Evolutionary conservation across 345 rosid species (phyloP), one percentile per base, ranked within the genome.

Genomic region (Pugionium cornutum): DNA sequence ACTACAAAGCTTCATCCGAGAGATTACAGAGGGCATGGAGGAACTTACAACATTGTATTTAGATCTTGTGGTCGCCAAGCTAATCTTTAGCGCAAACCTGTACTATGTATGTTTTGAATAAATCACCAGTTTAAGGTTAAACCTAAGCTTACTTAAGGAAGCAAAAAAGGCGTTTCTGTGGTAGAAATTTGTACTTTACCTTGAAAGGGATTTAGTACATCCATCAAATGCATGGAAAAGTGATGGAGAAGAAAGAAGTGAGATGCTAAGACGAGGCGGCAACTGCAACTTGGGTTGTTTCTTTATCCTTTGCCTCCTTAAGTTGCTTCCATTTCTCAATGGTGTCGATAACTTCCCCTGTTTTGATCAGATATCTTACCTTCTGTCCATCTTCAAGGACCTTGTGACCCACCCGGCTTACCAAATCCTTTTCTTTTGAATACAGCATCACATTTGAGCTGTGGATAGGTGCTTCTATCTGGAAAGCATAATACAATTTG

Each of bases 371-470:
- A 74, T 79, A 89, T 10, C 97, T 83, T 18, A 86, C 97, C 60
- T 79, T 72, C 45, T 66, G 76, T 40, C 98, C 97, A 72, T 85
- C 57, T 1, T 88, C 90, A 7, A 88, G 88, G 28, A 83, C 72
- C 67, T 83, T 88, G 74, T 88, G 98, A 33, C 97, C 97, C 55
- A 89, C 84, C 32, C 97, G 82, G 69, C 98, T 92, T 8, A 82
- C 81, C 3, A 85, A 83, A 0, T 89, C 77, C 74, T 88, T 60
- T 41, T 92, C 98, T 74, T 88, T 88, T 0, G 97, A 92, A 74
- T 89, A 88, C 2, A 89, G 75, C 98, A 92, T 89, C 81, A 89
- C 96, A 25, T 88, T 89, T 9, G 98, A 92, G 80, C 97, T 92
- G 78, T 92, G 98, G 67, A 92, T 80, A 3, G 95, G 90, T 30